Percentiles rank a stretch among this genome's conserved stretches.
These are phyloP conservation scores for Aspergillus ellipticus DNA, from an alignment of 495 filamentous ascomycete species.

Conservation along the genomic window DNA sequence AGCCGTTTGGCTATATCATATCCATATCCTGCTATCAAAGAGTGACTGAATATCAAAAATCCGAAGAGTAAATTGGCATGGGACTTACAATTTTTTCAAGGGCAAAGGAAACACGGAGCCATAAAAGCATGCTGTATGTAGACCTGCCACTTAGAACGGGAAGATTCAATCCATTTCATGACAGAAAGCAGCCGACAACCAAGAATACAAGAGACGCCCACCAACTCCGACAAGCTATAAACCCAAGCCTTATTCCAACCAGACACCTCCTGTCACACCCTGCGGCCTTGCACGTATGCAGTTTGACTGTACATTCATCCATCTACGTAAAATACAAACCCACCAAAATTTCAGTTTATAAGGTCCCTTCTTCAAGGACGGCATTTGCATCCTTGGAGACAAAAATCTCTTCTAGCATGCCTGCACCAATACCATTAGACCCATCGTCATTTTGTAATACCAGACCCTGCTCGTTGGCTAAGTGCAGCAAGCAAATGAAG, in stretches of 20 bases:
- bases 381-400: conserved; percentile 38
- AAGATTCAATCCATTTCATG: background rate
- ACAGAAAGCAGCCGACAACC: background rate
- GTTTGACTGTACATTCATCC: conserved; percentile 24
- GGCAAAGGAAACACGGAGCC: background rate
- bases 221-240: conserved; percentile 30
- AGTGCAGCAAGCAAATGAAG: conserved; percentile 92
- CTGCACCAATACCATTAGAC: conserved; percentile 22
- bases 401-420: conserved; percentile 43
- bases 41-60: too few species aligned
- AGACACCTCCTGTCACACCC: conserved; percentile 11
- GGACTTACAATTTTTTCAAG: too few species aligned
- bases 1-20: background rate
- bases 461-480: conserved; percentile 97
- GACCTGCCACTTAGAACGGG: background rate
- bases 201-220: background rate
- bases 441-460: conserved; percentile 52
- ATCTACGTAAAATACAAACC: background rate
- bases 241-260: conserved; percentile 5
- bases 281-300: conserved; percentile 10
- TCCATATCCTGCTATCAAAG: background rate
- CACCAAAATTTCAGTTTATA: conserved; percentile 15
- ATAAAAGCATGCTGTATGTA: background rate
- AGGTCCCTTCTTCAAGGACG: conserved; percentile 36
- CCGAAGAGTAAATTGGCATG: too few species aligned